Percentiles rank a stretch among this genome's conserved stretches.
These are phyloP conservation scores for Neofusicoccum umdonicola DNA, from an alignment of 2,329 filamentous ascomycete genomes.

Conservation along the genomic window DNA sequence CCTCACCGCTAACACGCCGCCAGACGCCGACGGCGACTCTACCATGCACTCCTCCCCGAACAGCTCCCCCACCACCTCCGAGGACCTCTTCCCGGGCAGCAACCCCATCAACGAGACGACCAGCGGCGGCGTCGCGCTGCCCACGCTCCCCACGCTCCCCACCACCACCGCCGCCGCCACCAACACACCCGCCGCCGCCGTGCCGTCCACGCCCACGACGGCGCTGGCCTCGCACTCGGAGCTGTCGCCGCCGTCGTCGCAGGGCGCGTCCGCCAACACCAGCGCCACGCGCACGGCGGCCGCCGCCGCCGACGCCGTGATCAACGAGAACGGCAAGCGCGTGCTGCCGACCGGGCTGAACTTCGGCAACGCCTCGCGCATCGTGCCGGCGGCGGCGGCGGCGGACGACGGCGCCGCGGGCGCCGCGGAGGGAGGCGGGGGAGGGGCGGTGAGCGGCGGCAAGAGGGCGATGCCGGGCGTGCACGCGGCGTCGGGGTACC, in stretches of 20 bases:
- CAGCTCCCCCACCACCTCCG: conserved; percentile 30
- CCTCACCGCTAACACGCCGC: not conserved
- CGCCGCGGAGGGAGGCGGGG: not conserved
- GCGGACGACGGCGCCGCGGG: not conserved
- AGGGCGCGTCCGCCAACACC: conserved; percentile 29
- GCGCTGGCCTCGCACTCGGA: conserved; percentile 38
- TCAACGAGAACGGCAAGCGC: conserved; percentile 40
- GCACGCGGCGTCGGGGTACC: conserved; percentile 34
- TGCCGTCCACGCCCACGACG: conserved; percentile 21
- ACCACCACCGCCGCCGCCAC: conserved; percentile 7
- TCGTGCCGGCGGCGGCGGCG: not conserved
- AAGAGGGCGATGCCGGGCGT: conserved; percentile 4
- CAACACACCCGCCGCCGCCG: conserved; percentile 22
- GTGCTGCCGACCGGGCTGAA: conserved; percentile 22
- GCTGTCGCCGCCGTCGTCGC: conserved; percentile 56
- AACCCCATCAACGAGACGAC: not conserved
- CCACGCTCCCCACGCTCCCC: conserved; percentile 40
- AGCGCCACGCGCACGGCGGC: not conserved
- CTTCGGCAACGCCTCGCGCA: not conserved
- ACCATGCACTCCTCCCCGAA: conserved; percentile 52
- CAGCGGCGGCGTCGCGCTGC: conserved; percentile 38
- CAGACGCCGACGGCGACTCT: conserved; percentile 54
- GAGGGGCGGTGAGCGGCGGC: not conserved
- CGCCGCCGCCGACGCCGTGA: not conserved
- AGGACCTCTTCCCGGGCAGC: conserved; percentile 42